Evolutionary conservation across 495 filamentous ascomycete species (phyloP).

Genomic region (Tuber brumale): DNA sequence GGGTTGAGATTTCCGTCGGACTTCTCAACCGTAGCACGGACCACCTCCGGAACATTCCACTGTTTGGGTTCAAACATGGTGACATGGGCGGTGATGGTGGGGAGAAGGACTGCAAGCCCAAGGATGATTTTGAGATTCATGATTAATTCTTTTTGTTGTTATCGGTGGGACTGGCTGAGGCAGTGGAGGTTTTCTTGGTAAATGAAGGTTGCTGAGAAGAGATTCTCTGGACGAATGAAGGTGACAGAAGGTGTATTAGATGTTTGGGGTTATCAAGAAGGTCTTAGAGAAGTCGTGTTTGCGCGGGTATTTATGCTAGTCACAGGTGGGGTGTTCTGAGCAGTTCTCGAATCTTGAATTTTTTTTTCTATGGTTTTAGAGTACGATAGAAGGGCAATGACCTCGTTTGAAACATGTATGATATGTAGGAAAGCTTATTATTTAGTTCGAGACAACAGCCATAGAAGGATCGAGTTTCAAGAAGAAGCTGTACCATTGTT

Average conservation of each 20-base stretch:
- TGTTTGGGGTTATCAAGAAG: neutral
- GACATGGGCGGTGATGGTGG: slow-evolving; percentile 58
- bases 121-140: slow-evolving; percentile 46
- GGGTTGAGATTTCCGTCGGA: slow-evolving; percentile 47
- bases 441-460: neutral
- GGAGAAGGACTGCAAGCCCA: slow-evolving; percentile 43
- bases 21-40: slow-evolving; percentile 40
- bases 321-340: neutral
- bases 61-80: slow-evolving; percentile 62
- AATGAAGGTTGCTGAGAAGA: neutral
- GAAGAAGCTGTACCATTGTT: too few relatives aligned
- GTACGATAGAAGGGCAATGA: neutral
- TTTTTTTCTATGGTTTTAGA: neutral
- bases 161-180: neutral
- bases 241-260: neutral
- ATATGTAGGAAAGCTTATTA: neutral
- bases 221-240: neutral
- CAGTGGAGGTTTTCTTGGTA: neutral
- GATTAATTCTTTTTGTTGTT: neutral
- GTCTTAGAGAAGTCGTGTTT: neutral
- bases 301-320: neutral
- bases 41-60: slow-evolving; percentile 45
- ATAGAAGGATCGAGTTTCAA: neutral
- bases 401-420: neutral
- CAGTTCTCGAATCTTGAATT: neutral